Percentiles rank a stretch among this genome's conserved stretches.
Conservation (phyloP, 2,329 filamentous ascomycete genomes). For the Shiraia bambusicola region DNA sequence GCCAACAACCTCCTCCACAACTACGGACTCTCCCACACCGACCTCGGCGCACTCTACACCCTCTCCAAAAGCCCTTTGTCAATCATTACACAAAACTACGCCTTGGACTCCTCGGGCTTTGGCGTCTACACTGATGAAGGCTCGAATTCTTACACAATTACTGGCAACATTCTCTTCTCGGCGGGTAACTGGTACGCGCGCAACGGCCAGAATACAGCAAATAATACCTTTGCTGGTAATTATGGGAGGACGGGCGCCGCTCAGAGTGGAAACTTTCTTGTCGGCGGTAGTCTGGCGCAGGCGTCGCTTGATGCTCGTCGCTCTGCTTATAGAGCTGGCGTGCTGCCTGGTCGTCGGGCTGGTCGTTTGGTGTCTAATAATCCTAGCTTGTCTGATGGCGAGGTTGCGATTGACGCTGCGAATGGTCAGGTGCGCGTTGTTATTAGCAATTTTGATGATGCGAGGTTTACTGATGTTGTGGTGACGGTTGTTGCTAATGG, state of each 20-base stretch:
- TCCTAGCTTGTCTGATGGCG: background rate
- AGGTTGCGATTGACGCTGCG: background rate
- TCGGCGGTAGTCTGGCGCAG: slow-evolving; percentile 3
- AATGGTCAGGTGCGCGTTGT: background rate
- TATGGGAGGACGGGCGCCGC: slow-evolving; percentile 9
- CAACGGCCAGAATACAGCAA: slow-evolving; percentile 16
- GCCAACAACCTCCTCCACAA: slow-evolving; percentile 13
- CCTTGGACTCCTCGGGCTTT: slow-evolving; percentile 12
- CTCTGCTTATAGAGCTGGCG: slow-evolving; percentile 9
- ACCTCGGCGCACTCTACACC: slow-evolving; percentile 15
- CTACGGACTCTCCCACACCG: slow-evolving; percentile 15
- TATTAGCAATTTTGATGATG: background rate
- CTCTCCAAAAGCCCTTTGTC: slow-evolving; percentile 14
- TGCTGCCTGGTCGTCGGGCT: background rate
- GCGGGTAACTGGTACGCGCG: slow-evolving; percentile 12
- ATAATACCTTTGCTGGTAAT: slow-evolving; percentile 13
- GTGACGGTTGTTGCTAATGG: background rate
- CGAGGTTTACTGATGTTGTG: background rate
- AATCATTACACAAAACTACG: slow-evolving; percentile 13
- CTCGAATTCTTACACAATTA: slow-evolving; percentile 13
- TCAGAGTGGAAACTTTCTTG: slow-evolving; percentile 9
- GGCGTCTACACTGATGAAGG: slow-evolving; percentile 17
- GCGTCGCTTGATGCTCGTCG: slow-evolving; percentile 6
- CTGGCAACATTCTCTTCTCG: slow-evolving; percentile 11
- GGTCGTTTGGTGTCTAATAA: background rate